Evolutionary conservation across 306 rosid genomes (phyloP).

Genomic region (Lithocarpus polystachyus): DNA sequence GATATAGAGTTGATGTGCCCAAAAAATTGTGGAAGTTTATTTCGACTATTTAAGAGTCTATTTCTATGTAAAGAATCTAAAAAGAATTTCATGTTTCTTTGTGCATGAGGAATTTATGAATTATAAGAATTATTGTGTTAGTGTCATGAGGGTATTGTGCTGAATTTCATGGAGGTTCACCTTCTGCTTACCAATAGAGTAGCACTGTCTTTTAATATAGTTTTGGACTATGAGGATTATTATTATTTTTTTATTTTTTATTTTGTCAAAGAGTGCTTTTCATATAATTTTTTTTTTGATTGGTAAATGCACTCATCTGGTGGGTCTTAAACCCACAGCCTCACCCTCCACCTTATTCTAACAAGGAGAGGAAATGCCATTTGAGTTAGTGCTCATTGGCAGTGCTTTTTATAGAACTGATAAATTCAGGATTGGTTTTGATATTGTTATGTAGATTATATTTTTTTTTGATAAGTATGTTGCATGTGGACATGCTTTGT

Average conservation of each 20-base stretch:
- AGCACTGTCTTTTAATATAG: not conserved
- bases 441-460: too few relatives aligned
- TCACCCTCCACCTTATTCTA: too few relatives aligned
- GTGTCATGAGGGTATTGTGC: not conserved
- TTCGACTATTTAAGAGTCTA: not conserved
- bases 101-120: not conserved
- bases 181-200: not conserved
- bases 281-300: not conserved
- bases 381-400: too few relatives aligned
- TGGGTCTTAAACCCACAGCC: too few relatives aligned
- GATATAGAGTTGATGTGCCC: not conserved
- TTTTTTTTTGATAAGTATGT: too few relatives aligned
- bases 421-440: not conserved
- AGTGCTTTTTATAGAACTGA: not conserved
- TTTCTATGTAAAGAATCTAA: not conserved
- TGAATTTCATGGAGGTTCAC: not conserved
- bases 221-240: not conserved
- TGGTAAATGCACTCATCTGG: too few relatives aligned
- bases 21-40: not conserved
- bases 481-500: too few relatives aligned
- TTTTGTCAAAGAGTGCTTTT: not conserved
- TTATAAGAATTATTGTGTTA: not conserved
- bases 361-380: too few relatives aligned
- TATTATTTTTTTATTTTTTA: too few relatives aligned
- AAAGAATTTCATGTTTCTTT: not conserved